These are phyloP conservation scores for Epichloe coenophiala DNA, from an alignment of 2,329 filamentous ascomycete species.

Conservation along the genomic window DNA sequence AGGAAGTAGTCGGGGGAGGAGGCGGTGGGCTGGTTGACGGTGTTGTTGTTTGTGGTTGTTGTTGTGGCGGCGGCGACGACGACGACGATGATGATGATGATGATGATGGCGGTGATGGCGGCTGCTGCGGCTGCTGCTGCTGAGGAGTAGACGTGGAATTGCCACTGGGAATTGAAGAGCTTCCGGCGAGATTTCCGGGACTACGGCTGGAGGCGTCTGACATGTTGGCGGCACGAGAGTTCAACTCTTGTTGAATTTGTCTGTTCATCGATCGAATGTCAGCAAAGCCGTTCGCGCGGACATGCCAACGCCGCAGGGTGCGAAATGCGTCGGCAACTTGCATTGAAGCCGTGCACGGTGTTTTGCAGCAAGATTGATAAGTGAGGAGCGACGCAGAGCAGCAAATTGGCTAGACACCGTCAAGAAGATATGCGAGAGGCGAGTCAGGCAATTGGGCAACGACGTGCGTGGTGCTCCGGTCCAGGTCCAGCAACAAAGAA, in stretches of 20 bases:
- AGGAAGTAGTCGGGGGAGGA: background rate
- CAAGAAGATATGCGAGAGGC: background rate
- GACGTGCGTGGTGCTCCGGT: background rate
- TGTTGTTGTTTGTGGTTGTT: background rate
- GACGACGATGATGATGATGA: background rate
- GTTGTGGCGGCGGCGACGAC: background rate
- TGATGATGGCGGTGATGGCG: background rate
- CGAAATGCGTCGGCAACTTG: background rate
- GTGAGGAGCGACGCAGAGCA: background rate
- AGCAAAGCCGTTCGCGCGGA: conserved; percentile 11
- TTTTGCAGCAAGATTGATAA: background rate
- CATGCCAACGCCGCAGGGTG: background rate
- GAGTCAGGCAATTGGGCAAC: background rate
- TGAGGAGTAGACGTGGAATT: background rate
- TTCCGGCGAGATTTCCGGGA: conserved; percentile 12
- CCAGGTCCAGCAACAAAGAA: background rate
- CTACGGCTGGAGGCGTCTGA: background rate
- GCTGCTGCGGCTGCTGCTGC: background rate
- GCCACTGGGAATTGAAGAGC: conserved; percentile 3
- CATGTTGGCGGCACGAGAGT: conserved; percentile 3
- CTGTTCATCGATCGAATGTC: conserved; percentile 21
- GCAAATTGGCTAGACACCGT: background rate
- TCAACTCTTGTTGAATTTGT: conserved; percentile 8
- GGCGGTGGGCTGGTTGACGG: background rate
- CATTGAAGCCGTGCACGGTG: background rate